Conservation (phyloP, 1,139 yeast genomes). For the Zhuliangozyma blackwelliae region DNA sequence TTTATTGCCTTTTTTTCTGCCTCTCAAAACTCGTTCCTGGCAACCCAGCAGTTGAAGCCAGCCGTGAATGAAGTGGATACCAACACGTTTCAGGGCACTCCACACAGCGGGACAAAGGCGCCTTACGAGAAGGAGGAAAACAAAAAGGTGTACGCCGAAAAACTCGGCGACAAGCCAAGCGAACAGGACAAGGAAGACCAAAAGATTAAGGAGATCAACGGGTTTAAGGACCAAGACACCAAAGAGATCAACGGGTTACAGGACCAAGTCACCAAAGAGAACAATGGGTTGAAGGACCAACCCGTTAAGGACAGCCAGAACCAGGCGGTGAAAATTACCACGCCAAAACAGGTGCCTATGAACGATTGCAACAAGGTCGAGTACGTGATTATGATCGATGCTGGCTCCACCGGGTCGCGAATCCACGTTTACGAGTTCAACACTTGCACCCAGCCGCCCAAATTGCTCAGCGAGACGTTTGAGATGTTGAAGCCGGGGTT, state of each 20-base stretch:
- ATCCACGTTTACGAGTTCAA: slow-evolving; percentile 91
- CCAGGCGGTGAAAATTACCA: slow-evolving; percentile 2
- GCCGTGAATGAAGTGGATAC: slow-evolving; percentile 19
- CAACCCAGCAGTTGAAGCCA: slow-evolving; percentile 8
- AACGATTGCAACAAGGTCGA: slow-evolving; percentile 27
- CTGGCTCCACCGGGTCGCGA: slow-evolving; percentile 96
- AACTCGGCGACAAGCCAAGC: slow-evolving; percentile 11
- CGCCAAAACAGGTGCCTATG: slow-evolving; percentile 3
- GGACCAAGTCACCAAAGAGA: too few species aligned
- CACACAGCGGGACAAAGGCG: slow-evolving; percentile 31
- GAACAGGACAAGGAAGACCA: slow-evolving; percentile 1
- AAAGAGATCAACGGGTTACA: neutral
- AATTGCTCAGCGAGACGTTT: slow-evolving; percentile 71
- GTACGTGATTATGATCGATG: slow-evolving; percentile 86
- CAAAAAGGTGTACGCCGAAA: slow-evolving; percentile 23
- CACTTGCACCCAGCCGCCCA: slow-evolving; percentile 79
- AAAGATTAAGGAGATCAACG: too few species aligned
- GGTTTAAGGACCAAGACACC: too few species aligned
- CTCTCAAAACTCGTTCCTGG: slow-evolving; percentile 28
- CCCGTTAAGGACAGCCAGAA: neutral
- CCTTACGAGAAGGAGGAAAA: slow-evolving; percentile 23
- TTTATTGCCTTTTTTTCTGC: slow-evolving; percentile 34
- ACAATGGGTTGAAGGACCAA: neutral
- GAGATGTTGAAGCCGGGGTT: slow-evolving; percentile 92
- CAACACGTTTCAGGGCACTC: slow-evolving; percentile 33